Base-by-base conservation (phyloP, 495 filamentous ascomycete genomes). In the Aspergillus carlsbadensis region DNA sequence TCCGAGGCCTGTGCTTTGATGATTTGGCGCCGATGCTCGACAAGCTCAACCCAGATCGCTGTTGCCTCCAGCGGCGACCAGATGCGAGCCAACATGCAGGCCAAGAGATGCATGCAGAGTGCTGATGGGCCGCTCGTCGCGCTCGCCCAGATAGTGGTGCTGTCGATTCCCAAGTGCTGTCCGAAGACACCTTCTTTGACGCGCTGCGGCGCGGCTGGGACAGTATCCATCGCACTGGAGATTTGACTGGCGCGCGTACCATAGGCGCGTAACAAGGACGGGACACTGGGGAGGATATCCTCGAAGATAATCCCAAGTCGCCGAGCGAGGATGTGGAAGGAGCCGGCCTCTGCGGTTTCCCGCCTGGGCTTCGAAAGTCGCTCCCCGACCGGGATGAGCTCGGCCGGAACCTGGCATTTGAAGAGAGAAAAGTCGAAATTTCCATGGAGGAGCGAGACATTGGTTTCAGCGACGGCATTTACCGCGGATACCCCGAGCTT, bases 21-120 rank as follows among this genome's bases (percentile, higher is more conserved):
- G 1, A 41, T 17, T 14, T 36, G 37, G 11, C 52, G 47, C 5
- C 56, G 49, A 8, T 34, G 6, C 15, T 51, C 48, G 21, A 58
- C 39, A 0, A 58, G 10, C 21, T 58, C 56, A 10, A 31, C 17
- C 56, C 56, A 58, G 17, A 58, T 58, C 0, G 56, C 37, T 4
- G 56, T 58, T 5, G 56, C 56, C 20, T 58, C 56, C 14, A 47
- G 45, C 6, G 56, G 34, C 10, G 39, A 34, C 48, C 41, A 58
- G 15, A 58, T 53, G 2, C 56, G 56, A 6, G 56, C 56, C 21
- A 58, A 34, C 42, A 58, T 53, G 10, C 56, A 58, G 8, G 56
- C 49, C 29, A 58, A 14, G 10, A 58, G 34, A 22, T 58, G 56
- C 42, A 58, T 48, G 11, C 22, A 31, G 3, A 58, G 41, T 6